Conservation (phyloP, 257 asterid genomes). For the Orobanche coerulescens region DNA sequence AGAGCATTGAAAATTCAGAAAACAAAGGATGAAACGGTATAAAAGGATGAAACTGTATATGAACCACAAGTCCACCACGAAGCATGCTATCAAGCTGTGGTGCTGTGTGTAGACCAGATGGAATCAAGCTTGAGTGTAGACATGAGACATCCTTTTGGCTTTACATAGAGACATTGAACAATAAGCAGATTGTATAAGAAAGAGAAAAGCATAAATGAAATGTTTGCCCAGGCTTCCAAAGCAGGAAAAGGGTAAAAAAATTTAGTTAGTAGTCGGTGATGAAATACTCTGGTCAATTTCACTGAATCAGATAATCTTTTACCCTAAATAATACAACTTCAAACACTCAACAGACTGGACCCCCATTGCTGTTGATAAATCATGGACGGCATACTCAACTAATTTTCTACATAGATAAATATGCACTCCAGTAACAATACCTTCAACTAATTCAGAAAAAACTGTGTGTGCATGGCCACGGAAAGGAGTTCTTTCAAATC, state of each 20-base stretch:
- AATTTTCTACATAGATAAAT: slow-evolving; percentile 2
- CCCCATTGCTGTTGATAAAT: background rate
- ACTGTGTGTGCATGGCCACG: slow-evolving; percentile 39
- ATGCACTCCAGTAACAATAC: slow-evolving; percentile 29
- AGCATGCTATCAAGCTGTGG: slow-evolving; percentile 1
- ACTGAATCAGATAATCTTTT: background rate
- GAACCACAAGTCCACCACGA: too few relatives aligned
- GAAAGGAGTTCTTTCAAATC: slow-evolving; percentile 37
- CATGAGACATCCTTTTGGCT: background rate
- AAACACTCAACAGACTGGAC: background rate
- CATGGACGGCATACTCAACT: slow-evolving; percentile 6
- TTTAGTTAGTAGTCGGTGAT: background rate
- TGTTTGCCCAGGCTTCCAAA: background rate
- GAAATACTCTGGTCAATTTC: slow-evolving; percentile 3
- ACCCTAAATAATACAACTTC: slow-evolving; percentile 3
- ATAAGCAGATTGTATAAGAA: background rate
- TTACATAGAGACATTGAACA: background rate
- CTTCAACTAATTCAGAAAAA: slow-evolving; percentile 48
- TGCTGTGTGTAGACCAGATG: slow-evolving; percentile 2
- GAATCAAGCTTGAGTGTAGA: slow-evolving; percentile 19
- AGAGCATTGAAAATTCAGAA: background rate
- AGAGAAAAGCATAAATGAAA: background rate
- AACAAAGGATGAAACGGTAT: background rate
- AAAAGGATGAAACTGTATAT: too few relatives aligned
- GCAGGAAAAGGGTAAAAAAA: background rate